Evolutionary conservation across 192 early-diverging fungal genomes (phyloP).

Genomic region (Backusella morwellensis): DNA sequence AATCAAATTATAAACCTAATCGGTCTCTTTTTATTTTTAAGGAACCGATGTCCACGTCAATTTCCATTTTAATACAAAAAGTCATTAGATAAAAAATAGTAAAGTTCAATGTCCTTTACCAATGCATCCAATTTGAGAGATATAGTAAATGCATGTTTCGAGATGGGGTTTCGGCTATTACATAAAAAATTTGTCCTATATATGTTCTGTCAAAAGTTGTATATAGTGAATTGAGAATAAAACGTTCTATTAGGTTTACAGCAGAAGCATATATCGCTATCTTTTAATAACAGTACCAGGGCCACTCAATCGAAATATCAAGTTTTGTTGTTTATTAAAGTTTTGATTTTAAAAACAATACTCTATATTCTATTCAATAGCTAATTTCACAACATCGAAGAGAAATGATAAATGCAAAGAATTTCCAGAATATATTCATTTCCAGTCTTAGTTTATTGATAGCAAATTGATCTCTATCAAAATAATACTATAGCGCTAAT

Average conservation of each 20-base stretch:
- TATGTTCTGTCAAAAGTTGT: neutral
- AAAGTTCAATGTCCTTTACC: neutral
- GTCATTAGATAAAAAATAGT: neutral
- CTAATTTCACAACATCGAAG: neutral
- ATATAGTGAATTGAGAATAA: neutral
- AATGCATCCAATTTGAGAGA: neutral
- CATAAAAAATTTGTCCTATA: neutral
- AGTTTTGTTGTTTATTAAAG: neutral
- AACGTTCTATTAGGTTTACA: neutral
- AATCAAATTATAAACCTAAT: neutral
- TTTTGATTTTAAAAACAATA: neutral
- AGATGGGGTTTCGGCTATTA: neutral
- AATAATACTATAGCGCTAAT: neutral
- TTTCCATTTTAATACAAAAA: neutral
- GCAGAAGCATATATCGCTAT: neutral
- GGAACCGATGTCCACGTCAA: neutral
- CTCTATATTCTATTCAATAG: neutral
- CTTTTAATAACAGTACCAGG: no score
- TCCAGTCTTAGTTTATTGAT: neutral
- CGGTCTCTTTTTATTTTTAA: neutral
- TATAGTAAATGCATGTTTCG: neutral
- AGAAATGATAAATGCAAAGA: neutral
- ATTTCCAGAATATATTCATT: neutral
- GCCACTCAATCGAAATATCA: neutral
- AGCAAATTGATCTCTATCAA: neutral